Percentiles rank a stretch among this genome's conserved stretches.
Evolutionary conservation across 805 yeast species (phyloP).

Genomic region (Cyberlindnera maritima): DNA sequence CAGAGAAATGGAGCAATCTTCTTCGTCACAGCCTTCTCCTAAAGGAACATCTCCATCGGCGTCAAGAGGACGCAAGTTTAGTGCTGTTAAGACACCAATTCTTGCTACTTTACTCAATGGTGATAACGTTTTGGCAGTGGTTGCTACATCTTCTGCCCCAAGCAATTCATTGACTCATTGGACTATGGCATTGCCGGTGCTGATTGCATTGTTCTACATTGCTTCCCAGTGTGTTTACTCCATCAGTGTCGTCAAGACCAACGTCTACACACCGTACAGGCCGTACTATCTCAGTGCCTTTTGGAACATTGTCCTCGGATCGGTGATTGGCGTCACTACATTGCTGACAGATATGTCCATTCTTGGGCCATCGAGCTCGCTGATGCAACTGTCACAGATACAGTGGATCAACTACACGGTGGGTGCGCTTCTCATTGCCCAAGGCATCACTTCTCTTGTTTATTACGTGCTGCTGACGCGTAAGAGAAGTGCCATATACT

Average conservation of each 20-base stretch:
- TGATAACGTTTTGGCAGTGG: conserved; percentile 12
- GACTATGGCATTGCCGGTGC: conserved; percentile 24
- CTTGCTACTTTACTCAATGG: conserved; percentile 19
- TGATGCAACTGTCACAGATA: not conserved
- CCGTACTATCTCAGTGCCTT: conserved; percentile 77
- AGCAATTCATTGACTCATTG: not conserved
- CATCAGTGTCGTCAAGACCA: conserved; percentile 75
- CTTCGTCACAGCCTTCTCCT: not conserved
- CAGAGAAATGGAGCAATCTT: conserved; percentile 1
- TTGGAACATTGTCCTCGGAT: conserved; percentile 27
- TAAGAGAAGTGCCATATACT: not conserved
- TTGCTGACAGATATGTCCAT: not conserved
- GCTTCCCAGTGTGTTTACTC: conserved; percentile 34
- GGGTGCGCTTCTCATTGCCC: not conserved
- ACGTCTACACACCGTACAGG: conserved; percentile 86
- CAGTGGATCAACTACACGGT: conserved; percentile 1
- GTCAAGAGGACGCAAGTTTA: conserved; percentile 4
- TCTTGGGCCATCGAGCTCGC: not conserved
- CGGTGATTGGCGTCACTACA: conserved; percentile 13
- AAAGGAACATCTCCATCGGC: too few species aligned
- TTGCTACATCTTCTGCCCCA: not conserved
- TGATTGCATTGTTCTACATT: conserved; percentile 26
- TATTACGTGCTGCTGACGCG: conserved; percentile 1
- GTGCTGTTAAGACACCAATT: conserved; percentile 19
- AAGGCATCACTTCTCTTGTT: not conserved